Conservation (phyloP, 768 basidiomycete species). For the Rhizopogon rudus region DNA sequence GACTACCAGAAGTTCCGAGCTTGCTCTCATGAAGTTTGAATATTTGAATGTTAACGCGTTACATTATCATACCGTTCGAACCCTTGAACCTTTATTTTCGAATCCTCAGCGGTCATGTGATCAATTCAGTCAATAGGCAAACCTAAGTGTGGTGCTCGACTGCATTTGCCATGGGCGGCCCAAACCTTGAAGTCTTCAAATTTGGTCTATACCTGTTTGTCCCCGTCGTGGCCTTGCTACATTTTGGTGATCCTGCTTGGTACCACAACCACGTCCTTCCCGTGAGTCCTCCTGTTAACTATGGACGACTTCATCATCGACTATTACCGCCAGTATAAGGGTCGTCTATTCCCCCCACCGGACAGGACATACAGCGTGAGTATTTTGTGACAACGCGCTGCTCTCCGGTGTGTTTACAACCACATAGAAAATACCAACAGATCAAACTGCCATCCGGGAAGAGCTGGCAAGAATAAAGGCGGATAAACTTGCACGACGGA, state of each 20-base stretch:
- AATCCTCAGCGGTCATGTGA: no score
- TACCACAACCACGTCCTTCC: constrained; percentile 75
- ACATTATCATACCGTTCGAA: no score
- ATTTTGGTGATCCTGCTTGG: constrained; percentile 89
- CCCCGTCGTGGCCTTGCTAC: constrained; percentile 72
- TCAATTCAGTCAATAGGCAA: no score
- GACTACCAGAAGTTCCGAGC: no score
- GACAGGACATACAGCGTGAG: constrained; percentile 51
- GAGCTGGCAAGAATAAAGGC: constrained; percentile 72
- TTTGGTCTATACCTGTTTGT: constrained; percentile 84
- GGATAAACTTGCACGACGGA: constrained; percentile 42
- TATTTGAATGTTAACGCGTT: no score
- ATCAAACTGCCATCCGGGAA: constrained; percentile 58
- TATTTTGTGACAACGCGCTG: not conserved
- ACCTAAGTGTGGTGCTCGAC: not conserved
- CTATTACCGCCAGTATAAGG: constrained; percentile 50
- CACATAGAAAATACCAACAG: constrained; percentile 55
- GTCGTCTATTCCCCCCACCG: constrained; percentile 62
- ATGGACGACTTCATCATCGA: not conserved
- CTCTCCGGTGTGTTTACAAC: not conserved
- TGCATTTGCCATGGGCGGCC: constrained; percentile 49
- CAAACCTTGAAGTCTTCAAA: constrained; percentile 88
- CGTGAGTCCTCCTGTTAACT: constrained; percentile 33
- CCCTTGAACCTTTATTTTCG: no score
- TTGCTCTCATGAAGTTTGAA: no score